Evolutionary conservation across 371 early-diverging fungal genomes (phyloP).

Genomic region (Mucor lusitanicus): DNA sequence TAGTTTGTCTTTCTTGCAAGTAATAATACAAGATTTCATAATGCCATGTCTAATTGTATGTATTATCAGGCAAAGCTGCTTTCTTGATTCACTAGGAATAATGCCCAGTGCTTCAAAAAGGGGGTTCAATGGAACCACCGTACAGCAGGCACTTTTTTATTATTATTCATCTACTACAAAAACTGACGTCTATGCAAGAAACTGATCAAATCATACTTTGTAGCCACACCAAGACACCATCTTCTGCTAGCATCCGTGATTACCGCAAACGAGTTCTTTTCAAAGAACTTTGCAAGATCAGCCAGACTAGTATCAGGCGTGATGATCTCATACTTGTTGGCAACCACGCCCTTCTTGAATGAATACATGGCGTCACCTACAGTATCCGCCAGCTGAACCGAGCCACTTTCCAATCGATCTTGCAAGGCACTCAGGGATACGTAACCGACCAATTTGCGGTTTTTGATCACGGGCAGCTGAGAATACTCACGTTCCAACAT

Average conservation of each 20-base stretch:
- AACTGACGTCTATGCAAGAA: constrained; percentile 62
- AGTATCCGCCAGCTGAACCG: constrained; percentile 43
- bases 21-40: no score
- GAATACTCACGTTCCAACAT: constrained; percentile 87
- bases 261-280: constrained; percentile 79
- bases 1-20: no score
- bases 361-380: constrained; percentile 69
- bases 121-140: no score
- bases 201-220: constrained; percentile 77
- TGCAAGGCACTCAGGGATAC: constrained; percentile 70
- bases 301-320: constrained; percentile 81
- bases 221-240: constrained; percentile 83
- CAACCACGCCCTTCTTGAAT: constrained; percentile 42
- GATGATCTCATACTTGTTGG: constrained; percentile 65
- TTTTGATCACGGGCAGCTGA: constrained; percentile 80
- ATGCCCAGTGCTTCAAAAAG: no score
- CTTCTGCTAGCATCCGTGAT: constrained; percentile 81
- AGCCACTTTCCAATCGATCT: constrained; percentile 57
- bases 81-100: no score
- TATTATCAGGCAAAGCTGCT: no score
- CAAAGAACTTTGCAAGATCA: constrained; percentile 77
- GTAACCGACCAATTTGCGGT: constrained; percentile 77
- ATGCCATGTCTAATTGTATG: no score
- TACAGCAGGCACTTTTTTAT: no score
- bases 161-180: constrained; percentile 21